phyloP scores from a whole-genome alignment of 495 filamentous ascomycete species.

The Penicillium parvum region DNA sequence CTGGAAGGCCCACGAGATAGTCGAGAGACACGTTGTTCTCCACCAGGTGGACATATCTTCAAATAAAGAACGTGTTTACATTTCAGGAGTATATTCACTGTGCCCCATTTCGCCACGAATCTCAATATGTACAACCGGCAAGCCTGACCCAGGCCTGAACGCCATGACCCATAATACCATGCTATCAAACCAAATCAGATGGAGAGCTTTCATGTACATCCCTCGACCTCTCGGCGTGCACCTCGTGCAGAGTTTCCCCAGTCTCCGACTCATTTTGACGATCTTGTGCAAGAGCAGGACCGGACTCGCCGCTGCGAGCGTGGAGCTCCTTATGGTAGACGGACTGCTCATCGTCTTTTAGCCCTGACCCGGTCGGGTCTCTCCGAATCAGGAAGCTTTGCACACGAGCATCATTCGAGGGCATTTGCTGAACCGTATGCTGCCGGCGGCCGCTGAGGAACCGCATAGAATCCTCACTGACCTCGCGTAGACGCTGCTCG shows the following conservation, averaged over 20 bases:
- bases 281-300: neutral
- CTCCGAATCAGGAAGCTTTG: constrained; percentile 67
- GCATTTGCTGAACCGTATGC: constrained; percentile 41
- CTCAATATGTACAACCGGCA: too few relatives aligned
- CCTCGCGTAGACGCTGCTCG: constrained; percentile 56
- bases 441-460: constrained; percentile 55
- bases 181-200: neutral
- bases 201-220: neutral
- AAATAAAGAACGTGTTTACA: too few relatives aligned
- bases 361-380: constrained; percentile 48
- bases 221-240: neutral
- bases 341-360: constrained; percentile 39
- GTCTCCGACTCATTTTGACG: neutral
- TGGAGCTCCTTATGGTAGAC: constrained; percentile 35
- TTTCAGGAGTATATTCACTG: too few relatives aligned
- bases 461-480: constrained; percentile 58
- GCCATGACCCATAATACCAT: neutral
- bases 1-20: too few relatives aligned
- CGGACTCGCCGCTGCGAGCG: constrained; percentile 12
- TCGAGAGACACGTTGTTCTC: too few relatives aligned
- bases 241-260: neutral
- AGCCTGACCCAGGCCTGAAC: neutral
- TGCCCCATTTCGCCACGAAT: too few relatives aligned
- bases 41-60: too few relatives aligned
- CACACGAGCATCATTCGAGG: constrained; percentile 57